Evolutionary conservation across 2,329 filamentous ascomycete species (phyloP), one percentile per base, ranked within the genome.

Genomic region (Ophiostoma sp.): DNA sequence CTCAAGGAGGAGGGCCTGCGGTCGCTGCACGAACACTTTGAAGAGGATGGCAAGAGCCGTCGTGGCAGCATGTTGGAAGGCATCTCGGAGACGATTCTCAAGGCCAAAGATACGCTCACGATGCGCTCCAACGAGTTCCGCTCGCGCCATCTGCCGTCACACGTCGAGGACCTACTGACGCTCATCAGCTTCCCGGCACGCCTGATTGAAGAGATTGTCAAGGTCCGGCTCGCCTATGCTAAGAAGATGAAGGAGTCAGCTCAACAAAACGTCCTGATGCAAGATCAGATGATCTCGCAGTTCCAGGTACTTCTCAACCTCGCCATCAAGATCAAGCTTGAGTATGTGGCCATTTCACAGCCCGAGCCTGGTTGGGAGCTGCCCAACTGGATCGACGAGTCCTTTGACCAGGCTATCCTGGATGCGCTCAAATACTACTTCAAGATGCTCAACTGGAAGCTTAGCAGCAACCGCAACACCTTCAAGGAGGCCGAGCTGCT

Each of bases 401-500:
- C 94, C 57, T 99, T 98, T 79, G 96, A 98, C 80, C 88, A 91
- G 45, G 93, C 97, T 22, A 93, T 98, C 11, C 83, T 99, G 59
- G 95, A 98, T 79, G 95, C 95, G 0, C 85, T 99, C 77, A 97
- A 95, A 81, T 98, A 97, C 82, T 99, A 99, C 83, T 99, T 99
- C 87, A 96, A 95, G 81, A 95, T 99, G 88, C 86, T 99, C 61
- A 98, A 98, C 80, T 98, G 95, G 94, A 98, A 98, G 82, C 85
- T 99, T 71, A 95, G 93, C 78, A 93, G 94, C 72, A 98, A 98
- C 85, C 98, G 98, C 82, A 99, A 98, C 83, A 98, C 95, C 0
- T 99, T 99, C 87, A 98, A 98, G 80, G 96, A 99, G 82, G 96
- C 96, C 7, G 96, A 99, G 85, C 92, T 99, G 76, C 84, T 99